These are phyloP conservation scores for Paramecium primaurelia DNA, from an alignment of 73 alveolate species.

Conservation along the genomic window DNA sequence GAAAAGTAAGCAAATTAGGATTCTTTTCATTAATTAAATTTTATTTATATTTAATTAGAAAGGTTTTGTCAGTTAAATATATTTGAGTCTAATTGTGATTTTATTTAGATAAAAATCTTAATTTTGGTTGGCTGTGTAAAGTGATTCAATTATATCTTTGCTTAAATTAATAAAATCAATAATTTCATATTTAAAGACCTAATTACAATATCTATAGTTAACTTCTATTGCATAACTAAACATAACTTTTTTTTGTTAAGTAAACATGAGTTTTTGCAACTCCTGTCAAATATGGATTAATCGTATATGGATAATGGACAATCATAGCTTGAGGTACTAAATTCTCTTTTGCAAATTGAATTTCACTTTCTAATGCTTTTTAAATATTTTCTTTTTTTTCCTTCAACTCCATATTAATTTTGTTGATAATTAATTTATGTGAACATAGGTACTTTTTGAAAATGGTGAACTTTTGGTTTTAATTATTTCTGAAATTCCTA, in stretches of 20 bases:
- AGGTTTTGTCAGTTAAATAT: neutral
- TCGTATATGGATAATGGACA: neutral
- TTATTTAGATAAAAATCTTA: neutral
- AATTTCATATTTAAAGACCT: too few species aligned
- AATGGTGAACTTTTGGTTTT: neutral
- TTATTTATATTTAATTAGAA: neutral
- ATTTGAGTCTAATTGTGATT: neutral
- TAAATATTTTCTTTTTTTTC: neutral
- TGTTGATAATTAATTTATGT: too few species aligned
- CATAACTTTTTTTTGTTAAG: neutral
- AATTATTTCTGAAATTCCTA: neutral
- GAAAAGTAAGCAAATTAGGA: neutral
- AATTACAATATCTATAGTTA: neutral
- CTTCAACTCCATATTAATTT: neutral
- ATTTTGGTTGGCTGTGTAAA: neutral
- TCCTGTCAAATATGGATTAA: neutral
- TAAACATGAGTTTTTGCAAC: neutral
- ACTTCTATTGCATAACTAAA: neutral
- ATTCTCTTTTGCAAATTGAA: neutral
- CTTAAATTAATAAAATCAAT: neutral
- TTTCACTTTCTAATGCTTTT: neutral
- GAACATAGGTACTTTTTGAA: neutral
- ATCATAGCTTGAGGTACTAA: neutral
- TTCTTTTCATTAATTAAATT: constrained; percentile 1
- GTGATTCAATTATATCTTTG: neutral